Conservation (phyloP, 345 rosid species). For the Garcia nutans region DNA sequence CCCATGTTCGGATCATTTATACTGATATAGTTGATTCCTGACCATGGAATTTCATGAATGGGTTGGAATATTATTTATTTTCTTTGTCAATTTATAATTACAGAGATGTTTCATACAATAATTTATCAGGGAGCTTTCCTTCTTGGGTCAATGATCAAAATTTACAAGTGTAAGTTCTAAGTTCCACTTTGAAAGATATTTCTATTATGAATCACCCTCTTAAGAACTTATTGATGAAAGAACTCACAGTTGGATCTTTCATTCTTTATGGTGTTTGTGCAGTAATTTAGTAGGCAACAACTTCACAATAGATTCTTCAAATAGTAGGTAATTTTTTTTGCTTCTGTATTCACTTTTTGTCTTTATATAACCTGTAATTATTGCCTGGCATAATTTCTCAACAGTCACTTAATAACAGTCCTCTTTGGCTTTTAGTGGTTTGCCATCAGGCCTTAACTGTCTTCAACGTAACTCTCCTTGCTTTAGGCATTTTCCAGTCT, state of each 20-base stretch:
- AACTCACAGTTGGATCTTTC: conserved; percentile 10
- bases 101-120: conserved; percentile 84
- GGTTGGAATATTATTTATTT: background rate
- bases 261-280: conserved; percentile 32
- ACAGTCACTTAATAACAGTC: background rate
- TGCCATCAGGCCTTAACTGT: conserved; percentile 57
- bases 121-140: conserved; percentile 61
- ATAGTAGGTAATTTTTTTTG: conserved; percentile 41
- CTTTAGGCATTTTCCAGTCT: conserved; percentile 47
- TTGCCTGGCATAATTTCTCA: background rate
- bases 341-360: background rate
- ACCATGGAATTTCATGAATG: background rate
- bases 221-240: background rate
- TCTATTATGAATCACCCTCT: background rate
- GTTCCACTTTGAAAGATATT: background rate
- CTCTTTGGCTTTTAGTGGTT: conserved; percentile 33
- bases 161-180: conserved; percentile 48
- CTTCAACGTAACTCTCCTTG: conserved; percentile 67
- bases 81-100: conserved; percentile 7
- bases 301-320: conserved; percentile 45
- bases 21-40: background rate
- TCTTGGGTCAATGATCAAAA: conserved; percentile 51
- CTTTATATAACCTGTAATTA: background rate
- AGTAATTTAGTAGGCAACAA: conserved; percentile 74
- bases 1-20: background rate